phyloP scores from a whole-genome alignment of 2,329 filamentous ascomycete species.

The Zymoseptoria pseudotritici region DNA sequence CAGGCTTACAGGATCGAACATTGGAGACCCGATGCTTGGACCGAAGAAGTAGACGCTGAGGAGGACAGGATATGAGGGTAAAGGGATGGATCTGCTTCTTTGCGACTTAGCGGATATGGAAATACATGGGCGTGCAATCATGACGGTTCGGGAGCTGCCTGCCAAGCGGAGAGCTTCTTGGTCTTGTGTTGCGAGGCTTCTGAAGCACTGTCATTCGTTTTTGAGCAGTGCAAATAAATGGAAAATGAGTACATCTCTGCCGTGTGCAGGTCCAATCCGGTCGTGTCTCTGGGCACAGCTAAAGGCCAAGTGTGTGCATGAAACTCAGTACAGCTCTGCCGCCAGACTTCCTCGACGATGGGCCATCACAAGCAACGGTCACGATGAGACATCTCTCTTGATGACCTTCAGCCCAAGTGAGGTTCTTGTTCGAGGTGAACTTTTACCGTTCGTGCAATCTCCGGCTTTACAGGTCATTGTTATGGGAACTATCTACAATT shows the following conservation, averaged over 20 bases:
- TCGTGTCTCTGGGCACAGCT: not conserved
- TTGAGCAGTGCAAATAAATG: not conserved
- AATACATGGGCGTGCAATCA: not conserved
- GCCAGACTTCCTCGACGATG: not conserved
- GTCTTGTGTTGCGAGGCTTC: not conserved
- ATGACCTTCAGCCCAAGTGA: not conserved
- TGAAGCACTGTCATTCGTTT: not conserved
- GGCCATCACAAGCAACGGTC: not conserved
- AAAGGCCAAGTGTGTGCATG: not conserved
- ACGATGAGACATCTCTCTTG: not conserved
- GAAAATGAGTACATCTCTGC: not conserved
- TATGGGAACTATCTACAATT: not conserved
- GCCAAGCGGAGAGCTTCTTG: not conserved
- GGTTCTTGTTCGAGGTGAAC: too few relatives aligned
- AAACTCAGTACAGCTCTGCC: not conserved
- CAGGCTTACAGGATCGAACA: slow-evolving; percentile 37
- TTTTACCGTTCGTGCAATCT: not conserved
- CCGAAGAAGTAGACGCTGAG: slow-evolving; percentile 58
- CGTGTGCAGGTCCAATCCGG: not conserved
- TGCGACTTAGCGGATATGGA: not conserved
- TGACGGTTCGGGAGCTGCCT: not conserved
- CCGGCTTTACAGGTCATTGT: not conserved
- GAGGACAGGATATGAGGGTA: slow-evolving; percentile 1
- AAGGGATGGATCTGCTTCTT: not conserved
- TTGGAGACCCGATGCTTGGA: slow-evolving; percentile 73